These are phyloP conservation scores for Exophiala dermatitidis DNA, from an alignment of 2,329 filamentous ascomycete genomes.

Conservation along the genomic window DNA sequence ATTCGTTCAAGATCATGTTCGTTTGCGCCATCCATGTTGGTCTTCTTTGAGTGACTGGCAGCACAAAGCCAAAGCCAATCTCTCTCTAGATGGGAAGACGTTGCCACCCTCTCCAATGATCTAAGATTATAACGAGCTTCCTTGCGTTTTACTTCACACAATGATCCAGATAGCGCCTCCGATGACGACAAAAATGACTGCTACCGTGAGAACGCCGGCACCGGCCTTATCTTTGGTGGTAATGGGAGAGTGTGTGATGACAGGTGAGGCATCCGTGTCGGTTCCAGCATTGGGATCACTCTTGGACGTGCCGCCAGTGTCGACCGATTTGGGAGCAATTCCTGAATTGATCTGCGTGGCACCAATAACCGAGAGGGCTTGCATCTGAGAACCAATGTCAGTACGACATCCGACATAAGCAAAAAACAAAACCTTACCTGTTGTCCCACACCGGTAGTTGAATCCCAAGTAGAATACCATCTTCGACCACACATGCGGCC, in stretches of 20 bases:
- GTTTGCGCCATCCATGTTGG: too few relatives aligned
- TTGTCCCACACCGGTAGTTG: conserved; percentile 56
- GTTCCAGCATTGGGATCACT: conserved; percentile 35
- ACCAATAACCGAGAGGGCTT: conserved; percentile 56
- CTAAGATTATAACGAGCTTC: neutral
- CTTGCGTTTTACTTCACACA: conserved; percentile 16
- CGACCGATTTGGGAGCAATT: conserved; percentile 45
- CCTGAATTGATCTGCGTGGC: conserved; percentile 49
- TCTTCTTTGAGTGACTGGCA: too few relatives aligned
- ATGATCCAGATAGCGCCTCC: conserved; percentile 32
- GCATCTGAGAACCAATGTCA: conserved; percentile 42
- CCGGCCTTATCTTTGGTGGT: conserved; percentile 35
- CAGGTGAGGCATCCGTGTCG: conserved; percentile 8
- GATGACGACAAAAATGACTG: conserved; percentile 29
- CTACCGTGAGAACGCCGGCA: conserved; percentile 34
- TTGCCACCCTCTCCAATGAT: neutral
- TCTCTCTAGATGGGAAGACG: neutral
- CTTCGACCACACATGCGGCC: conserved; percentile 58
- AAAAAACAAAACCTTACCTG: conserved; percentile 36
- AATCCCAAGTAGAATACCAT: conserved; percentile 54
- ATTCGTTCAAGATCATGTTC: too few relatives aligned
- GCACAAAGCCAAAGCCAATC: too few relatives aligned
- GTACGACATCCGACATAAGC: neutral
- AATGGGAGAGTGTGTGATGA: conserved; percentile 17
- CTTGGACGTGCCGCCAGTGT: conserved; percentile 50